These are phyloP conservation scores for Clitoria ternatea DNA, from an alignment of 306 rosid species.

Conservation along the genomic window DNA sequence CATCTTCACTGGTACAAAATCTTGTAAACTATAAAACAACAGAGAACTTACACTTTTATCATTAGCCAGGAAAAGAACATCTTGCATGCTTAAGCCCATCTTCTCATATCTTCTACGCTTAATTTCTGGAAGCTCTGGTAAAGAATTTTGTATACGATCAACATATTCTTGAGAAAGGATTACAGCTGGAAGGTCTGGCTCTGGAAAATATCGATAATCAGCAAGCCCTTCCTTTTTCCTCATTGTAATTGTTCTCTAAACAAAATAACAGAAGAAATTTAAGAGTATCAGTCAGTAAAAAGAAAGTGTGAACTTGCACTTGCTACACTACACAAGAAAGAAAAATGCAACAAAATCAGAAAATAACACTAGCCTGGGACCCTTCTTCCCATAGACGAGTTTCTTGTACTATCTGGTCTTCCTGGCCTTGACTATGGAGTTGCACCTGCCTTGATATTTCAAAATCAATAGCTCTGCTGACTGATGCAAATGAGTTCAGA, in stretches of 20 bases:
- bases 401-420: conserved; percentile 81
- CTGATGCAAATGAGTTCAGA: conserved; percentile 75
- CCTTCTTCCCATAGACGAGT: conserved; percentile 97
- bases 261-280: conserved; percentile 26
- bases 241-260: conserved; percentile 83
- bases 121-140: conserved; percentile 94
- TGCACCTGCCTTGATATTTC: conserved; percentile 83
- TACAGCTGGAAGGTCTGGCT: conserved; percentile 91
- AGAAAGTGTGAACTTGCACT: conserved; percentile 17
- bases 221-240: conserved; percentile 98
- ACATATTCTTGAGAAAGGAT: conserved; percentile 67
- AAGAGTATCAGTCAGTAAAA: conserved; percentile 26
- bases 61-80: conserved; percentile 84
- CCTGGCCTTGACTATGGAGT: conserved; percentile 75
- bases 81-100: conserved; percentile 94
- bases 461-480: conserved; percentile 85
- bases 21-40: conserved; percentile 5
- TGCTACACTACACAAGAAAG: conserved; percentile 8
- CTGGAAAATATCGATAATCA: conserved; percentile 96
- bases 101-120: conserved; percentile 82
- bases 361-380: conserved; percentile 56
- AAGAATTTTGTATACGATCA: conserved; percentile 47
- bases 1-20: too few species aligned
- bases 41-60: conserved; percentile 67
- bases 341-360: conserved; percentile 27